These are phyloP conservation scores for Sphagnum magellanicum DNA, from an alignment of 228 moss, liverwort and hornwort genomes.

Conservation along the genomic window DNA sequence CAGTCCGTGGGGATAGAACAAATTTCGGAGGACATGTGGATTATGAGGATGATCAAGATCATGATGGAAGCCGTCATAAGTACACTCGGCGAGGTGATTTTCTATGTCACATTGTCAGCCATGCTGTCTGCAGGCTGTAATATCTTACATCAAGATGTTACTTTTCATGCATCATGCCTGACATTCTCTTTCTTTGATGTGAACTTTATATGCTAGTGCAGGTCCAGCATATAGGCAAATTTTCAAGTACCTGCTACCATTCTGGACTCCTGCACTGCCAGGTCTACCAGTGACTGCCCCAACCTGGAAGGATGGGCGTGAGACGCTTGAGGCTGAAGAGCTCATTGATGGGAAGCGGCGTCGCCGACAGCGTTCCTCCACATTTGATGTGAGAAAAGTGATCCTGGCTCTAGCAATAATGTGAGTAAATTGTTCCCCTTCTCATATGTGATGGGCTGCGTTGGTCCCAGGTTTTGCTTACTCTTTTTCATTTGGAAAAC, in stretches of 20 bases:
- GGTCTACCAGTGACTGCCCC: slow-evolving; percentile 47
- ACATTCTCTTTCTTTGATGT: background rate
- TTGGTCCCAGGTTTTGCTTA: background rate
- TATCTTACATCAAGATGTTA: background rate
- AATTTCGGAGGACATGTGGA: slow-evolving; percentile 37
- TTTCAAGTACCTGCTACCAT: slow-evolving; percentile 64
- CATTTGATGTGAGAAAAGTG: slow-evolving; percentile 72
- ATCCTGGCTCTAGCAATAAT: slow-evolving; percentile 85
- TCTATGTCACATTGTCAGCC: background rate
- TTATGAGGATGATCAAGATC: slow-evolving; percentile 50
- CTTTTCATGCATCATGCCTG: background rate
- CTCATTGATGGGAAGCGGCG: slow-evolving; percentile 63
- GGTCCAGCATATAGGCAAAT: slow-evolving; percentile 78
- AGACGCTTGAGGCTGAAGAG: slow-evolving; percentile 62
- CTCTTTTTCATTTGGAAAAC: background rate
- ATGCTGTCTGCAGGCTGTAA: background rate
- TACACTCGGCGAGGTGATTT: slow-evolving; percentile 74
- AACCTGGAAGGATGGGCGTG: slow-evolving; percentile 44
- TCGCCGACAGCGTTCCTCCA: slow-evolving; percentile 61
- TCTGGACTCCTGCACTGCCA: slow-evolving; percentile 65
- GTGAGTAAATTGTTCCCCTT: slow-evolving; percentile 28
- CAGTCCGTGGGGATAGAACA: slow-evolving; percentile 63
- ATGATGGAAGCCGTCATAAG: slow-evolving; percentile 72
- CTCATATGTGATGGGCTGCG: background rate
- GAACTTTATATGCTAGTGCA: slow-evolving; percentile 13